Conservation (phyloP, 768 basidiomycete genomes). For the Mycena kentingensis region DNA sequence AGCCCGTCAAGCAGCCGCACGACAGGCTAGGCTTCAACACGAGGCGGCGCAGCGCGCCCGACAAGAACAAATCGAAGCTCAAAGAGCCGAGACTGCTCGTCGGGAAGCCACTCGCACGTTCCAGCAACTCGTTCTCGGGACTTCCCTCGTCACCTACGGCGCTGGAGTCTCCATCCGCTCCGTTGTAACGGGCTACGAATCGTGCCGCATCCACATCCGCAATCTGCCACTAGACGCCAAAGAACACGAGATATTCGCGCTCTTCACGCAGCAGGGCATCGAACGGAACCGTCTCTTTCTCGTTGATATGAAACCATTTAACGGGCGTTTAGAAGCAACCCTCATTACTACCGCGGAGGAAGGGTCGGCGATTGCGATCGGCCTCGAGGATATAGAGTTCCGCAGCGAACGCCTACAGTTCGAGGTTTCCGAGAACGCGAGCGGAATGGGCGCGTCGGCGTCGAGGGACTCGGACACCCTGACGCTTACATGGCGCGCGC, state of each 20-base stretch:
- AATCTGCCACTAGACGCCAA: conserved; percentile 46
- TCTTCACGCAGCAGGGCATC: conserved; percentile 48
- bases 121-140: conserved; percentile 45
- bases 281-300: conserved; percentile 36
- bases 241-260: conserved; percentile 39
- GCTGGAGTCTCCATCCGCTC: conserved; percentile 50
- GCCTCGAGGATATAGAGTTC: conserved; percentile 53
- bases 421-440: conserved; percentile 42
- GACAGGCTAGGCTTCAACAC: conserved; percentile 19
- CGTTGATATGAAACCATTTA: conserved; percentile 31
- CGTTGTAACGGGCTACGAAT: conserved; percentile 54
- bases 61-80: conserved; percentile 23
- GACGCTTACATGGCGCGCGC: conserved; percentile 53
- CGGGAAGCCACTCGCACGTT: conserved; percentile 46
- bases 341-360: conserved; percentile 45
- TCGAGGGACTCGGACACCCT: conserved; percentile 40
- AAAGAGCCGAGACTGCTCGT: conserved; percentile 25
- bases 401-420: conserved; percentile 43
- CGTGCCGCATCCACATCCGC: conserved; percentile 47
- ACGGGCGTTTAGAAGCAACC: conserved; percentile 40
- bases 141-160: conserved; percentile 51
- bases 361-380: conserved; percentile 42
- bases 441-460: conserved; percentile 43
- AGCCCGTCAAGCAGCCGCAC: not conserved
- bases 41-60: conserved; percentile 23